These are phyloP conservation scores for Erythrophleum fordii DNA, from an alignment of 306 rosid species.

Conservation along the genomic window DNA sequence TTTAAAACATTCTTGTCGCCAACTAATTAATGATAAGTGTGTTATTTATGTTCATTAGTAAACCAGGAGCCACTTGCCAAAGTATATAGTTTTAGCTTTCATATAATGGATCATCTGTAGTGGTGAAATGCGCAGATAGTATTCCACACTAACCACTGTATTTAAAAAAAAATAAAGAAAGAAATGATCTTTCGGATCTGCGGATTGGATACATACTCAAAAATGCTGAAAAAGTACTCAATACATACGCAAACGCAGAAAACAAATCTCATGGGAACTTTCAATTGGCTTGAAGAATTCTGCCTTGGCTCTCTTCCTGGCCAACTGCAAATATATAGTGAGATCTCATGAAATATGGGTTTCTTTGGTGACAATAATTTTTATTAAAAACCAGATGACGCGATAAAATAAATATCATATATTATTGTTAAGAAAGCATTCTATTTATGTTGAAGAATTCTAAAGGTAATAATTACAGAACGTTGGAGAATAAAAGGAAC, in stretches of 20 bases:
- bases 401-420: conserved; percentile 16
- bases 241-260: neutral
- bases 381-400: neutral
- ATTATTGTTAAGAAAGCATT: neutral
- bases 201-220: conserved; percentile 28
- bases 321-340: conserved; percentile 55
- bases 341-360: conserved; percentile 1
- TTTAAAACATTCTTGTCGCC: neutral
- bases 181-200: conserved; percentile 35
- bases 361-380: neutral
- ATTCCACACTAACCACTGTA: conserved; percentile 32
- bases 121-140: conserved; percentile 19
- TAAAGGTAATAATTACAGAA: conserved; percentile 14
- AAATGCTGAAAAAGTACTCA: neutral
- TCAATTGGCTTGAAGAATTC: conserved; percentile 83
- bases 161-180: conserved; percentile 22
- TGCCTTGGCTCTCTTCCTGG: conserved; percentile 67
- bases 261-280: neutral
- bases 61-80: neutral
- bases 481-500: neutral
- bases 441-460: neutral
- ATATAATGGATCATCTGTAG: conserved; percentile 14
- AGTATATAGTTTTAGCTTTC: neutral
- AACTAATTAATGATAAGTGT: neutral
- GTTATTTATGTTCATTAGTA: neutral